These are phyloP conservation scores for Passalora sequoiae DNA, from an alignment of 2,329 filamentous ascomycete genomes.

Conservation along the genomic window DNA sequence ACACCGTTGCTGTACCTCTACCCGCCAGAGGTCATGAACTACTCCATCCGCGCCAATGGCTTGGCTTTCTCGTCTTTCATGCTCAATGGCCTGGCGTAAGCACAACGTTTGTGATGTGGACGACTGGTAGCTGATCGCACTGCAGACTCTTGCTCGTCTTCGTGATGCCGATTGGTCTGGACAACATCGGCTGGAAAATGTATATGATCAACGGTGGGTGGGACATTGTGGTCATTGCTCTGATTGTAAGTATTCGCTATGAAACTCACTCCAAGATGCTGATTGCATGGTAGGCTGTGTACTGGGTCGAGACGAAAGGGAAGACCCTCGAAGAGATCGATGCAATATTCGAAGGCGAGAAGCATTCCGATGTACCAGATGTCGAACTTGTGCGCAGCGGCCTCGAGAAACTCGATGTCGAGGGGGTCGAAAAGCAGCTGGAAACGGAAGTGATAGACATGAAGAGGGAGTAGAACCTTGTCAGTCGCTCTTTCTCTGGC, in stretches of 20 bases:
- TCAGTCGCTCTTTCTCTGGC: neutral
- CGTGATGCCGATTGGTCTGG: constrained; percentile 52
- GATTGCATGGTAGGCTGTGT: constrained; percentile 29
- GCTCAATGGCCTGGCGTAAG: constrained; percentile 25
- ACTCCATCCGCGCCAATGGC: constrained; percentile 47
- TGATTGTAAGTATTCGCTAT: constrained; percentile 33
- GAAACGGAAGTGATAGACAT: constrained; percentile 10
- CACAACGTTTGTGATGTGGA: no score
- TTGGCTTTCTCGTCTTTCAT: constrained; percentile 20
- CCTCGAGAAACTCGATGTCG: constrained; percentile 18
- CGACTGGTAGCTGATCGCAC: no score
- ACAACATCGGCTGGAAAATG: constrained; percentile 45
- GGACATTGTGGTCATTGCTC: constrained; percentile 37
- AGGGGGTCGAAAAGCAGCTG: constrained; percentile 18
- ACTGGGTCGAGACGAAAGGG: constrained; percentile 30
- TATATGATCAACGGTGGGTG: constrained; percentile 44
- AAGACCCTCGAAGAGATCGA: constrained; percentile 32
- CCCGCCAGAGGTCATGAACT: constrained; percentile 47
- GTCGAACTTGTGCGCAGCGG: constrained; percentile 21
- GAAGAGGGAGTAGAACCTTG: constrained; percentile 9
- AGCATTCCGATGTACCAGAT: constrained; percentile 26
- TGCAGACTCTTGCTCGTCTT: constrained; percentile 35
- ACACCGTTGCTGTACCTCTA: constrained; percentile 48
- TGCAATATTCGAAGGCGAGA: constrained; percentile 29
- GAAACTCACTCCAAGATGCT: neutral